These are phyloP conservation scores for Penicillium odoratum DNA, from an alignment of 495 filamentous ascomycete genomes.

Conservation along the genomic window DNA sequence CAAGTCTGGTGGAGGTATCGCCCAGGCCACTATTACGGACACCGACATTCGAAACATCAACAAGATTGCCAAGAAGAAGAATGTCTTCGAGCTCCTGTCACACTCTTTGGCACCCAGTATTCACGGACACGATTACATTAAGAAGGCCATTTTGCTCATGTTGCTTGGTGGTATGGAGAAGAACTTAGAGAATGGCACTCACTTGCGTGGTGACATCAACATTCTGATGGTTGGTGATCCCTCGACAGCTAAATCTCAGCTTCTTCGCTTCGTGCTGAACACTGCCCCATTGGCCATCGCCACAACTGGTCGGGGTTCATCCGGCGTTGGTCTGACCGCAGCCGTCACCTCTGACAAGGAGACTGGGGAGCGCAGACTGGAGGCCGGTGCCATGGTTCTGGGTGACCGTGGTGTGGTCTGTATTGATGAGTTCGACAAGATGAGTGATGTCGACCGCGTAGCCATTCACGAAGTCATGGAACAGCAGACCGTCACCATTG, in stretches of 20 bases:
- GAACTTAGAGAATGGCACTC: conserved; percentile 96
- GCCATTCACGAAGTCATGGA: conserved; percentile 99
- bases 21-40: conserved; percentile 91
- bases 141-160: conserved; percentile 97
- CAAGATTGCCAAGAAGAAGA: conserved; percentile 93
- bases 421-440: conserved; percentile 99
- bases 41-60: conserved; percentile 98
- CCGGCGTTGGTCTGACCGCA: conserved; percentile 96
- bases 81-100: conserved; percentile 90
- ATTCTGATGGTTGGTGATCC: conserved; percentile 99
- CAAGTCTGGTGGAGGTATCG: conserved; percentile 92
- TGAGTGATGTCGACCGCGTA: conserved; percentile 97
- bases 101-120: conserved; percentile 98
- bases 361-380: conserved; percentile 90
- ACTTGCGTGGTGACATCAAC: conserved; percentile 98
- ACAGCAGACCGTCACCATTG: conserved; percentile 98
- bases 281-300: conserved; percentile 96
- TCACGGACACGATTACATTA: conserved; percentile 96
- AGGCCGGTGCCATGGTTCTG: conserved; percentile 98
- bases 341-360: conserved; percentile 97
- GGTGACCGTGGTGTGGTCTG: conserved; percentile 96
- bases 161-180: conserved; percentile 98
- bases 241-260: conserved; percentile 96
- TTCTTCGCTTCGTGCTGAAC: conserved; percentile 96
- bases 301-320: conserved; percentile 95